These are phyloP conservation scores for Pulveroboletus ravenelii DNA, from an alignment of 768 basidiomycete genomes.

Conservation along the genomic window DNA sequence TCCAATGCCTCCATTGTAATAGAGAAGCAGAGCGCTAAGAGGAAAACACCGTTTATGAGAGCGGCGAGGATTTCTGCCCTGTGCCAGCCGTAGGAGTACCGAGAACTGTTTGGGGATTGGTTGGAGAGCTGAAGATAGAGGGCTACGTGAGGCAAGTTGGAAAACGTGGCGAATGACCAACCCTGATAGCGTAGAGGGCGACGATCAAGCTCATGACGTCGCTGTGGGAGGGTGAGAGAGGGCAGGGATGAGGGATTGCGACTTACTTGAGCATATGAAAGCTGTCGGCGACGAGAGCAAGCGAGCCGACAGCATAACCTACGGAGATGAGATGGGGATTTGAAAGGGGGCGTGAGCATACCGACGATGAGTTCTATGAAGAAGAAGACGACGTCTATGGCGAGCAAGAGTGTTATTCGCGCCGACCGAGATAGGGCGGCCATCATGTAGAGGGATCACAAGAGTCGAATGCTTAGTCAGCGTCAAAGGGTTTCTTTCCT, in stretches of 20 bases:
- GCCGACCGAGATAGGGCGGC: slow-evolving; percentile 55
- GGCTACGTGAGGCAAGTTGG: neutral
- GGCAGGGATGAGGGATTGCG: neutral
- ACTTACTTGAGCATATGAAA: slow-evolving; percentile 98
- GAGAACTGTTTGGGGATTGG: slow-evolving; percentile 53
- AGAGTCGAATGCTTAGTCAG: slow-evolving; percentile 22
- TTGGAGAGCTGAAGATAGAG: slow-evolving; percentile 52
- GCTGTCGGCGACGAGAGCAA: slow-evolving; percentile 92
- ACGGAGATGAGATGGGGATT: slow-evolving; percentile 9
- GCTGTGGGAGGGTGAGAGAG: slow-evolving; percentile 40
- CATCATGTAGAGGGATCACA: slow-evolving; percentile 26
- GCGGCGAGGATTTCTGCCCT: slow-evolving; percentile 95
- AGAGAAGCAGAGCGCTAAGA: slow-evolving; percentile 94
- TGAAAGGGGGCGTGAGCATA: slow-evolving; percentile 29
- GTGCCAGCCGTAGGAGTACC: slow-evolving; percentile 99
- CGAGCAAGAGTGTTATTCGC: slow-evolving; percentile 69
- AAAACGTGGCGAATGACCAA: slow-evolving; percentile 19
- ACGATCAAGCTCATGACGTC: slow-evolving; percentile 95
- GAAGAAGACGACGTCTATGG: slow-evolving; percentile 85
- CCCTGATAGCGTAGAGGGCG: slow-evolving; percentile 92
- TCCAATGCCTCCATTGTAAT: slow-evolving; percentile 90
- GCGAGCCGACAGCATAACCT: slow-evolving; percentile 95
- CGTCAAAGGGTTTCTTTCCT: neutral
- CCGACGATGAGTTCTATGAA: slow-evolving; percentile 81
- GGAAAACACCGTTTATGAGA: slow-evolving; percentile 92